These are phyloP conservation scores for Sporobolomyces pararoseus DNA, from an alignment of 768 basidiomycete species.

Conservation along the genomic window DNA sequence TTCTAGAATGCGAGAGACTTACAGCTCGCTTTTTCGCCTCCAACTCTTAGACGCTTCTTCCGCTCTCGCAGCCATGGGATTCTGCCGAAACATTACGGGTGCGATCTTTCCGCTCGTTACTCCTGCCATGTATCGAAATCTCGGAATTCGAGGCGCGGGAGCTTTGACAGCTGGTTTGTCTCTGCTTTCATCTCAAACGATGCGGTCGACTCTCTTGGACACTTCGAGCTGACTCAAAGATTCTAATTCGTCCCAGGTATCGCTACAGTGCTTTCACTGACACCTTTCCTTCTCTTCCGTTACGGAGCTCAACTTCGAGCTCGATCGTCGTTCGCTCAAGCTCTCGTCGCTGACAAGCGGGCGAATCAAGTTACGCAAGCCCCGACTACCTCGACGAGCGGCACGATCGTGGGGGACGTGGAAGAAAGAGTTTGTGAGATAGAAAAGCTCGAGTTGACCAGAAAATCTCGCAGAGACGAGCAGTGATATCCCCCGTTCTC, in stretches of 20 bases:
- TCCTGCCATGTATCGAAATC: slow-evolving; percentile 57
- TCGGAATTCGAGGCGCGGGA: slow-evolving; percentile 60
- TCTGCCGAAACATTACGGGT: slow-evolving; percentile 48
- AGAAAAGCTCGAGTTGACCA: too few relatives aligned
- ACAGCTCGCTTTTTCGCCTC: not conserved
- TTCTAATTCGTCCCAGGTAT: slow-evolving; percentile 10
- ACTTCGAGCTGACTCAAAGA: not conserved
- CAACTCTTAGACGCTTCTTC: slow-evolving; percentile 27
- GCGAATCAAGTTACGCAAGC: not conserved
- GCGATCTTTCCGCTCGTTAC: slow-evolving; percentile 64
- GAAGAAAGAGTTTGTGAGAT: too few relatives aligned
- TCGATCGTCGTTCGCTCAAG: slow-evolving; percentile 26
- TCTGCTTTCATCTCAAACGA: not conserved
- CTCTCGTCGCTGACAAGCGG: not conserved
- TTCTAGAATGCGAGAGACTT: too few relatives aligned
- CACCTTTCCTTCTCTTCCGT: slow-evolving; percentile 31
- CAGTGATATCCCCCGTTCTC: too few relatives aligned
- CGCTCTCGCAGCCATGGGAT: slow-evolving; percentile 45
- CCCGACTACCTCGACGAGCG: too few relatives aligned
- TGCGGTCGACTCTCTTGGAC: too few relatives aligned
- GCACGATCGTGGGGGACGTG: too few relatives aligned
- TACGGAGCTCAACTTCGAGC: slow-evolving; percentile 29
- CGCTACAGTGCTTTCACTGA: slow-evolving; percentile 18
- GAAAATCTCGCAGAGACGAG: too few relatives aligned
- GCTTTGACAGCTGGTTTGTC: slow-evolving; percentile 29